phyloP scores from a whole-genome alignment of 2,329 filamentous ascomycete species.

The Escovopsis weberi region DNA sequence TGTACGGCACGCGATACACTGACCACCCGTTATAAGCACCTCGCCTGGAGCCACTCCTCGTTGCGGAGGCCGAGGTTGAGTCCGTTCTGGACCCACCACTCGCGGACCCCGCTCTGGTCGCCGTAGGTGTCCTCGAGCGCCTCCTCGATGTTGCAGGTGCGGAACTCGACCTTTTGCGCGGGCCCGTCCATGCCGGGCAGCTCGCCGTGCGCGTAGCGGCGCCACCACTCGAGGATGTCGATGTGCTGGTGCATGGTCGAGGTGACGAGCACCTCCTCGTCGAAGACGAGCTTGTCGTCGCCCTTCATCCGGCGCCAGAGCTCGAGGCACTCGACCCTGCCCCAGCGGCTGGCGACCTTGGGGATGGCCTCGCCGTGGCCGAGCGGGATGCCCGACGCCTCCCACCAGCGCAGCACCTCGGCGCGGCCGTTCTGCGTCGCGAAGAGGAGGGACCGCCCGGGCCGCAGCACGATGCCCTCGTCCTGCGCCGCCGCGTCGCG shows the following conservation, averaged over 20 bases:
- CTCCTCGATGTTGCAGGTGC: constrained; percentile 91
- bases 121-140: constrained; percentile 76
- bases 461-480: constrained; percentile 50
- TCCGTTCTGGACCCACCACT: constrained; percentile 81
- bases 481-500: constrained; percentile 51
- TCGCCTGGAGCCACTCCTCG: constrained; percentile 79
- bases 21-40: constrained; percentile 39
- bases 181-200: constrained; percentile 38
- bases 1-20: too few species aligned
- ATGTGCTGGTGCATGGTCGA: constrained; percentile 80
- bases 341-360: constrained; percentile 71
- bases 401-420: constrained; percentile 77
- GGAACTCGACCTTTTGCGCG: constrained; percentile 68
- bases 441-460: constrained; percentile 70
- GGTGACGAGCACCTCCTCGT: constrained; percentile 69
- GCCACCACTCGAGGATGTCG: constrained; percentile 86
- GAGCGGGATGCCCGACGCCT: constrained; percentile 63
- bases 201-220: constrained; percentile 45
- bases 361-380: constrained; percentile 70
- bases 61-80: constrained; percentile 69
- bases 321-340: constrained; percentile 70
- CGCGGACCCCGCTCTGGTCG: constrained; percentile 54
- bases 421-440: constrained; percentile 72
- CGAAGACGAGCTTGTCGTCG: constrained; percentile 53
- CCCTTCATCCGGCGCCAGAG: constrained; percentile 64